A percentile compares a stretch with the other conserved stretches of the same genome.
These are phyloP conservation scores for Vanderwaltozyma verrucispora DNA, from an alignment of 805 yeast species.

Conservation along the genomic window DNA sequence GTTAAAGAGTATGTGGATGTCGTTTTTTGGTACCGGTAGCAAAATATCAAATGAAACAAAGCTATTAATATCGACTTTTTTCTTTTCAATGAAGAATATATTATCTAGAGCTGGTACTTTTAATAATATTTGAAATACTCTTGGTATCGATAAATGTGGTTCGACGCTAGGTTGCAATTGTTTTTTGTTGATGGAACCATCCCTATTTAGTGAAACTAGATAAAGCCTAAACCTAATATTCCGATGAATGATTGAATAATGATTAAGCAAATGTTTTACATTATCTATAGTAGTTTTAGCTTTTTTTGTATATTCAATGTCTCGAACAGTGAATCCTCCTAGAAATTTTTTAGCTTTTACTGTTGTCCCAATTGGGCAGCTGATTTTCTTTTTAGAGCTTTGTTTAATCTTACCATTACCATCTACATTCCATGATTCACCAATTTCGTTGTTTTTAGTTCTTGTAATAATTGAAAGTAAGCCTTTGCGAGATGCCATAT, in stretches of 20 bases:
- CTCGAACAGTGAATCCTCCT: constrained; percentile 27
- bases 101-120: constrained; percentile 6
- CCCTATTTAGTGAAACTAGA: constrained; percentile 13
- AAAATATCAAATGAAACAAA: constrained; percentile 11
- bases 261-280: constrained; percentile 17
- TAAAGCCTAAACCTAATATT: constrained; percentile 25
- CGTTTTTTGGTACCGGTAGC: constrained; percentile 30
- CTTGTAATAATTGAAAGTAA: constrained; percentile 26
- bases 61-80: constrained; percentile 5
- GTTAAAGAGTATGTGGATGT: constrained; percentile 24
- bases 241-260: constrained; percentile 27
- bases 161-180: constrained; percentile 8
- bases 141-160: not conserved
- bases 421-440: constrained; percentile 30
- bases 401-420: constrained; percentile 19
- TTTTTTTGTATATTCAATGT: constrained; percentile 22
- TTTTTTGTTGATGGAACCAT: constrained; percentile 9
- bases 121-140: constrained; percentile 6
- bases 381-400: constrained; percentile 11
- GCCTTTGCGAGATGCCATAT: constrained; percentile 16
- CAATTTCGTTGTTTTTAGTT: constrained; percentile 23
- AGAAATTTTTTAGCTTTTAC: constrained; percentile 28
- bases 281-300: constrained; percentile 17
- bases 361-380: constrained; percentile 30
- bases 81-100: constrained; percentile 7